These are phyloP conservation scores for Debaryomyces maramus DNA, from an alignment of 805 yeast genomes.

Conservation along the genomic window DNA sequence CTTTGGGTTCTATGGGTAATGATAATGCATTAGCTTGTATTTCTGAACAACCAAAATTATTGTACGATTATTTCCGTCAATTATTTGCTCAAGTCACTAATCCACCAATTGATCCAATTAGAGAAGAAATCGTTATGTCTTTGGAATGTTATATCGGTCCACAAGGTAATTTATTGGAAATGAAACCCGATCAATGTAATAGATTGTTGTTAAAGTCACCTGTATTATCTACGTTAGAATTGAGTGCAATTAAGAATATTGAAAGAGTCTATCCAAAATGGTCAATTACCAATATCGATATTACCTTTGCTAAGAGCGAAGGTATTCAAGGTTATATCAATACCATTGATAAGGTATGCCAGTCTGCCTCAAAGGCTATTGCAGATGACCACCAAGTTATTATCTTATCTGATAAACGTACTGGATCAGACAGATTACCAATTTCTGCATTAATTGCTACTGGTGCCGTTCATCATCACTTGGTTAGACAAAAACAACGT, in stretches of 20 bases:
- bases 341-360: conserved; percentile 84
- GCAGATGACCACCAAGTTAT: conserved; percentile 72
- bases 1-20: conserved; percentile 98
- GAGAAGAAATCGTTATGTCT: conserved; percentile 96
- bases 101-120: conserved; percentile 97
- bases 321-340: conserved; percentile 84
- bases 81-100: conserved; percentile 97
- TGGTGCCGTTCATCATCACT: conserved; percentile 96
- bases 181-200: conserved; percentile 90
- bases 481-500: conserved; percentile 94
- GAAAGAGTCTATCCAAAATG: conserved; percentile 79
- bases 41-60: conserved; percentile 85
- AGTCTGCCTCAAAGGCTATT: conserved; percentile 83
- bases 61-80: conserved; percentile 93
- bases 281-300: conserved; percentile 81
- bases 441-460: conserved; percentile 88
- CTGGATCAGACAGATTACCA: conserved; percentile 65
- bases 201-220: conserved; percentile 83
- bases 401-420: conserved; percentile 69
- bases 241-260: conserved; percentile 72
- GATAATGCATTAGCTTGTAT: conserved; percentile 94
- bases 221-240: conserved; percentile 69
- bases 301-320: conserved; percentile 79
- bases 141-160: conserved; percentile 97
- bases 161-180: conserved; percentile 93